Base-by-base conservation (phyloP, 1,284 basidiomycete species). In the Fomes fomentarius region DNA sequence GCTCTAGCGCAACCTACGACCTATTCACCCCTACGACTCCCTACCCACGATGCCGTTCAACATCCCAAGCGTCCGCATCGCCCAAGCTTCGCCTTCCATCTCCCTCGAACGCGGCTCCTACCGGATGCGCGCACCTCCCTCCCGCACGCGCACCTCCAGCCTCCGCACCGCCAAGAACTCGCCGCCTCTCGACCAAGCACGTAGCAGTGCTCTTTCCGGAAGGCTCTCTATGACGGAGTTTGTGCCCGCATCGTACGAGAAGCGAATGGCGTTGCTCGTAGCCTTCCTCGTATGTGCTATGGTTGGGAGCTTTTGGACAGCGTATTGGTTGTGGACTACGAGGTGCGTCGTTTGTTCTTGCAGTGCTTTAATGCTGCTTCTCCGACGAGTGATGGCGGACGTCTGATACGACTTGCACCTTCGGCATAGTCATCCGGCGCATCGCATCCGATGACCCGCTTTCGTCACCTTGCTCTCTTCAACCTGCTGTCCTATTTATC, bases 51-150 rank as follows among this genome's bases (percentile, higher is more conserved):
- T 67, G 67, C 57, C 66, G 1, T 57, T 66, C 49, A 52, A 58
- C 43, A 57, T 54, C 44, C 59, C 58, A n/a, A 57, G 52, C 31
- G 52, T 62, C 21, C 67, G 64, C 39, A 54, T 67, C 47, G 62
- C 68, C 1, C 63, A 66, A 34, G 63, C 67, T 11, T 89, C 86
- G 6, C 85, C 86, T n/a, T 84, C 86, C 1, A 70, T 86, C 24
- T 76, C 80, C 4, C 69, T 83, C 54, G 87, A 88, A 64, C 83
- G 80, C 62, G 85, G 87, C 30, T 70, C 77, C 34, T 85, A 87
- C 60, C 76, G 84, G 37, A 78, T 88, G 71, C 79, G 80, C 17
- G 76, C 76, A 21, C 81, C 79, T 3, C 61, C 57, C 17, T 24
- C 52, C 12, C 58, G 56, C 42, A 60, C 45, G 50, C 62, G 45